phyloP scores from a whole-genome alignment of 805 yeast species.

The Candida argentea region DNA sequence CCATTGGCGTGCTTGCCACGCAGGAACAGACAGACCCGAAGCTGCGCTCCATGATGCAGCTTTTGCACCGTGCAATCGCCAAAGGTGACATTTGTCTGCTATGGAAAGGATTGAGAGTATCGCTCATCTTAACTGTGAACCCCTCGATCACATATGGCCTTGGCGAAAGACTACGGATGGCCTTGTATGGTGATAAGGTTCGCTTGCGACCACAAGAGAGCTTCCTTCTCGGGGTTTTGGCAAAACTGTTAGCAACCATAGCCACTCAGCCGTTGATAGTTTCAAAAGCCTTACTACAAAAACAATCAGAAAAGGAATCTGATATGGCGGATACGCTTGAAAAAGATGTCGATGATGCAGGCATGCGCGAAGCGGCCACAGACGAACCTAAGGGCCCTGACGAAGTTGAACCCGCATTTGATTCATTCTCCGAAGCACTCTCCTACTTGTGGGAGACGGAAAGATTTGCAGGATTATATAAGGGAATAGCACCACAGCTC shows the following conservation, averaged over 20 bases:
- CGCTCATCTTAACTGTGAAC: constrained; percentile 65
- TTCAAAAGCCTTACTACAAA: constrained; percentile 73
- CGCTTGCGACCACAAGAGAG: constrained; percentile 52
- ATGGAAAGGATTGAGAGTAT: constrained; percentile 80
- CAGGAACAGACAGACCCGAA: constrained; percentile 45
- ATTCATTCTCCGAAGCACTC: constrained; percentile 55
- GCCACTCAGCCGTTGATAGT: constrained; percentile 80
- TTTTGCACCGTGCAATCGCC: constrained; percentile 38
- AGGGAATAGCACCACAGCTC: constrained; percentile 73
- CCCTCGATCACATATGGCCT: constrained; percentile 85
- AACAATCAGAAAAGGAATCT: constrained; percentile 16
- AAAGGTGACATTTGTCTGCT: constrained; percentile 63
- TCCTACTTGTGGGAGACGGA: constrained; percentile 51
- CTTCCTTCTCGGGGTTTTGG: constrained; percentile 66
- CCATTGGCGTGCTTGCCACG: constrained; percentile 66
- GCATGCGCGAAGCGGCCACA: too few species aligned
- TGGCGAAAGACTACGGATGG: constrained; percentile 53
- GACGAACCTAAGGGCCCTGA: constrained; percentile 8
- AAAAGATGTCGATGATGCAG: constrained; percentile 17
- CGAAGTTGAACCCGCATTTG: constrained; percentile 30
- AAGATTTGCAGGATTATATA: constrained; percentile 58
- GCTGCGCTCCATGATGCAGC: constrained; percentile 21
- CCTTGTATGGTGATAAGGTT: constrained; percentile 33
- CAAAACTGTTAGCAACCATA: constrained; percentile 72
- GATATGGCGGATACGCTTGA: constrained; percentile 12